A percentile compares a stretch with the other conserved stretches of the same genome.
Conservation (phyloP, 257 asterid genomes). For the Solanum chilense region DNA sequence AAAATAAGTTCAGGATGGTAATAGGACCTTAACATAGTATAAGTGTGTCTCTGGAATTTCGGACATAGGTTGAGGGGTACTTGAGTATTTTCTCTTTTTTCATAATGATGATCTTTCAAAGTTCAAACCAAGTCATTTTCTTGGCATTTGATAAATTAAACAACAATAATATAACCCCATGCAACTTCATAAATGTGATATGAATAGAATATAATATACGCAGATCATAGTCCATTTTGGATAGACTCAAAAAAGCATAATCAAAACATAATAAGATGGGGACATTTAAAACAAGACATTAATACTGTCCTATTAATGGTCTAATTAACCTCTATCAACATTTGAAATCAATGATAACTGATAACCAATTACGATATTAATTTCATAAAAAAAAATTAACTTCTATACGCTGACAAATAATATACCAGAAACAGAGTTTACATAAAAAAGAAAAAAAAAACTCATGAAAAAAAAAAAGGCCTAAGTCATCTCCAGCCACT, state of each 20-base stretch:
- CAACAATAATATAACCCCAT: neutral
- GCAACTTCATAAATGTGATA: rapidly evolving
- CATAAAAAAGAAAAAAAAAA: neutral
- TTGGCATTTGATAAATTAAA: constrained; percentile 15
- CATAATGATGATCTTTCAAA: neutral
- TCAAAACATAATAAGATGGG: neutral
- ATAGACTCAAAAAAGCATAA: neutral
- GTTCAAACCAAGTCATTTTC: neutral
- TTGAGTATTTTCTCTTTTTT: too few relatives aligned
- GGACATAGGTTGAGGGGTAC: too few relatives aligned
- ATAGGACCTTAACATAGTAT: too few relatives aligned
- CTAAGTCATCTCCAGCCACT: too few relatives aligned
- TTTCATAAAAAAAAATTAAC: neutral
- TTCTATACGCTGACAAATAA: neutral
- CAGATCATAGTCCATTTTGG: rapidly evolving
- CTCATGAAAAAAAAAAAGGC: neutral
- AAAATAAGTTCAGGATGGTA: too few relatives aligned
- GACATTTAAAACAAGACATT: neutral
- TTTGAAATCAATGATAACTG: neutral
- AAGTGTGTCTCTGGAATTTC: too few relatives aligned
- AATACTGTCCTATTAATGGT: neutral
- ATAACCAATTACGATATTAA: neutral
- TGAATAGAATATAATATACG: neutral
- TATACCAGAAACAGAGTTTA: neutral
- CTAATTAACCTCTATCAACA: neutral